phyloP scores from a whole-genome alignment of 179 eudicot genomes.

The Spinacia oleracea region DNA sequence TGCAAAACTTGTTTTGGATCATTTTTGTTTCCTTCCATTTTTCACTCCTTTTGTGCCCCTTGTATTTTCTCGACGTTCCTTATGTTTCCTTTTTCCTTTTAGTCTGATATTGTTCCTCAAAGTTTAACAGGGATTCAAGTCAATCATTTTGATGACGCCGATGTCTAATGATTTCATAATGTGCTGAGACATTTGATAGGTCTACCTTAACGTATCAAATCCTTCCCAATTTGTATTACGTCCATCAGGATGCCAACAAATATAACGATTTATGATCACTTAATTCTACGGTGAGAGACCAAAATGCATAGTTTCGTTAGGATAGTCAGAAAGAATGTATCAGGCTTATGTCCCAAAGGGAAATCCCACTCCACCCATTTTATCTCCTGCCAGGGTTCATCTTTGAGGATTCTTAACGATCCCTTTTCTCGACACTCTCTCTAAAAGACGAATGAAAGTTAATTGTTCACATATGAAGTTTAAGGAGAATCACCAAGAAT shows the following conservation, averaged over 20 bases:
- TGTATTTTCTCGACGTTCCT: background rate
- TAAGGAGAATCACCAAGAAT: no score
- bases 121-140: background rate
- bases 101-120: background rate
- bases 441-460: no score
- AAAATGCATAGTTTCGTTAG: background rate
- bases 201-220: background rate
- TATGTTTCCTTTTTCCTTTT: background rate
- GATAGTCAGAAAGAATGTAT: background rate
- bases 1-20: no score
- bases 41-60: background rate
- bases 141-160: background rate
- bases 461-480: no score
- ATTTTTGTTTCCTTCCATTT: no score
- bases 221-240: background rate
- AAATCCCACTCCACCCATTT: background rate
- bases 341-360: background rate
- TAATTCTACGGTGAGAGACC: background rate
- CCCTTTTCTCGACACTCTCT: no score
- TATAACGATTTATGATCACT: background rate
- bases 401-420: background rate
- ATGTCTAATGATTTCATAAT: background rate
- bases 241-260: background rate
- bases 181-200: background rate
- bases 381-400: background rate